Evolutionary conservation across 345 rosid species (phyloP).

Genomic region (Microcos paniculata): DNA sequence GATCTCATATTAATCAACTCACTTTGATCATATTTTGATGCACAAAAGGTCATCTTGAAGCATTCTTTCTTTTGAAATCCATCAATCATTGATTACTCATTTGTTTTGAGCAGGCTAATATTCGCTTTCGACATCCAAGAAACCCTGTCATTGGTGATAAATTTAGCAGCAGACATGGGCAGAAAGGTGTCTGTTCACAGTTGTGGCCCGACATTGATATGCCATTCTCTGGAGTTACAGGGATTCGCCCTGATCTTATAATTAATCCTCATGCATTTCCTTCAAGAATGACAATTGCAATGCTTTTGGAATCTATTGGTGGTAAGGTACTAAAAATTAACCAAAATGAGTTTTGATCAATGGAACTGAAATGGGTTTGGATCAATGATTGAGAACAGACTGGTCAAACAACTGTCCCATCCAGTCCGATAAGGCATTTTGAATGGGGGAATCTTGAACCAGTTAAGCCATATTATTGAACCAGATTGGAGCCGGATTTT

Average conservation of each 20-base stretch:
- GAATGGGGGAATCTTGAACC: too few species aligned
- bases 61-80: not conserved
- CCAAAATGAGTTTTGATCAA: not conserved
- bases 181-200: slow-evolving; percentile 98
- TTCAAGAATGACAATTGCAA: slow-evolving; percentile 96
- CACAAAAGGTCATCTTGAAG: not conserved
- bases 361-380: not conserved
- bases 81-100: not conserved
- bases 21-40: not conserved
- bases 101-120: slow-evolving; percentile 56
- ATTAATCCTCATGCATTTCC: slow-evolving; percentile 99
- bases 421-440: too few species aligned
- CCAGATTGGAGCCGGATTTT: too few species aligned
- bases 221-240: slow-evolving; percentile 95
- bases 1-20: not conserved
- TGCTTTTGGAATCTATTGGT: slow-evolving; percentile 95
- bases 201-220: slow-evolving; percentile 95
- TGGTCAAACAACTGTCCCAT: too few species aligned
- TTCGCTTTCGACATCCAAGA: slow-evolving; percentile 88
- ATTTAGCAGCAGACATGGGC: slow-evolving; percentile 98
- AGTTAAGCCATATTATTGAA: too few species aligned
- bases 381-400: too few species aligned
- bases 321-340: slow-evolving; percentile 65
- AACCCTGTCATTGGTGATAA: slow-evolving; percentile 94
- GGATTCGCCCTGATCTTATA: slow-evolving; percentile 98